Percentiles rank a stretch among this genome's conserved stretches.
phyloP scores from a whole-genome alignment of 2,329 filamentous ascomycete genomes.

The Diaporthe aspalathi region DNA sequence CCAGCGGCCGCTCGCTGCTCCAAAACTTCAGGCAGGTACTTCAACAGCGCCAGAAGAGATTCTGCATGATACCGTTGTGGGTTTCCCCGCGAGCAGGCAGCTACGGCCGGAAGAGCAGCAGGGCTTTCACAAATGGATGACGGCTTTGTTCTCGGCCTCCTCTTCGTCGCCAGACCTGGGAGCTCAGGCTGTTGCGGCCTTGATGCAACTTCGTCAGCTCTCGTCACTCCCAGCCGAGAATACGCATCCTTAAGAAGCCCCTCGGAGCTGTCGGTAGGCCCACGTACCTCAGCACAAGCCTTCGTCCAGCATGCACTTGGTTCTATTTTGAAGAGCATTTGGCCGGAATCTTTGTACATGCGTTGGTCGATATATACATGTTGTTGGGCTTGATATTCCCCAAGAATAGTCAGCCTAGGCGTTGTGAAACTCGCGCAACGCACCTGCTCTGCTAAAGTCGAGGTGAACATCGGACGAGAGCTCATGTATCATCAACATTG shows the following conservation, averaged over 20 bases:
- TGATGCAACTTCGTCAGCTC: background rate
- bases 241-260: background rate
- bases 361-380: background rate
- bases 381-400: background rate
- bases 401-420: too few species aligned
- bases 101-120: background rate
- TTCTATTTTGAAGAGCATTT: background rate
- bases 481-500: background rate
- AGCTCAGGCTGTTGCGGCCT: background rate
- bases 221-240: background rate
- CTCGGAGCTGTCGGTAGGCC: background rate
- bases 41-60: background rate
- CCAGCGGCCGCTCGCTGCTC: too few species aligned
- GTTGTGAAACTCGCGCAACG: background rate
- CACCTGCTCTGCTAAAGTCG: too few species aligned
- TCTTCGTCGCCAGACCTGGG: background rate
- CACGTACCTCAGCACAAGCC: too few species aligned
- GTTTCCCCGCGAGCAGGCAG: background rate
- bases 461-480: background rate
- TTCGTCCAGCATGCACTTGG: background rate
- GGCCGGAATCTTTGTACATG: too few species aligned
- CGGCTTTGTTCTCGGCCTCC: background rate
- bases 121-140: background rate
- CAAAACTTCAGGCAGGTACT: background rate
- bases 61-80: background rate